A percentile compares a stretch with the other conserved stretches of the same genome.
These are phyloP conservation scores for Yarrowia hollandica DNA, from an alignment of 805 yeast genomes.

Conservation along the genomic window DNA sequence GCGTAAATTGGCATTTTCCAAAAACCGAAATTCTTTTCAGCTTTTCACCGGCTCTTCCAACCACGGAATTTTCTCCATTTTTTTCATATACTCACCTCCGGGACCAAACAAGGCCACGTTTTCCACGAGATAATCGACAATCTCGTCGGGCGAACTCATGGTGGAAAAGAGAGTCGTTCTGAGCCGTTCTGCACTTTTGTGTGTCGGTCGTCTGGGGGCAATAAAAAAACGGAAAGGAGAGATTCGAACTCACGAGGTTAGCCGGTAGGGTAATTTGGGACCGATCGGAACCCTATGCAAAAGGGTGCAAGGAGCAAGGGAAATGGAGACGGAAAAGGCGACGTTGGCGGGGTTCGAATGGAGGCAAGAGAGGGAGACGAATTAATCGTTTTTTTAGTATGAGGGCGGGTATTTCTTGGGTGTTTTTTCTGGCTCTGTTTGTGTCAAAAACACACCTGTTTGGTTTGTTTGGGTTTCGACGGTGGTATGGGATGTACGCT, in stretches of 20 bases:
- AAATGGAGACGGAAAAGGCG: not conserved
- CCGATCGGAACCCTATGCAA: conserved; percentile 15
- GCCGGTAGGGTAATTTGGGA: conserved; percentile 21
- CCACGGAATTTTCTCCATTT: no score
- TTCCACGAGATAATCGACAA: conserved; percentile 38
- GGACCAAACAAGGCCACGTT: conserved; percentile 39
- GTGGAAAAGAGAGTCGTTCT: not conserved
- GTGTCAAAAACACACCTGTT: no score
- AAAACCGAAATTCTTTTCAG: not conserved
- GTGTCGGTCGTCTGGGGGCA: no score
- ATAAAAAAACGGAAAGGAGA: conserved; percentile 4
- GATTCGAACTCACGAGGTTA: conserved; percentile 27
- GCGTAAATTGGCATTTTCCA: not conserved
- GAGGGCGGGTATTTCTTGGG: not conserved
- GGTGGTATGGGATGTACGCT: no score
- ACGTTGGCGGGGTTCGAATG: not conserved
- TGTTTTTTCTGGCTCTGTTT: not conserved
- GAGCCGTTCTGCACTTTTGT: no score
- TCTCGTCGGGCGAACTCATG: conserved; percentile 38
- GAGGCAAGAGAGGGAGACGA: no score
- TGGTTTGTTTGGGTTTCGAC: no score
- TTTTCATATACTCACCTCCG: conserved; percentile 35
- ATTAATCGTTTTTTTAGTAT: no score
- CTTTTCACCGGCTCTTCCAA: no score
- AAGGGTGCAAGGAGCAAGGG: not conserved